These are phyloP conservation scores for Annulohypoxylon truncatum DNA, from an alignment of 2,329 filamentous ascomycete genomes.

Conservation along the genomic window DNA sequence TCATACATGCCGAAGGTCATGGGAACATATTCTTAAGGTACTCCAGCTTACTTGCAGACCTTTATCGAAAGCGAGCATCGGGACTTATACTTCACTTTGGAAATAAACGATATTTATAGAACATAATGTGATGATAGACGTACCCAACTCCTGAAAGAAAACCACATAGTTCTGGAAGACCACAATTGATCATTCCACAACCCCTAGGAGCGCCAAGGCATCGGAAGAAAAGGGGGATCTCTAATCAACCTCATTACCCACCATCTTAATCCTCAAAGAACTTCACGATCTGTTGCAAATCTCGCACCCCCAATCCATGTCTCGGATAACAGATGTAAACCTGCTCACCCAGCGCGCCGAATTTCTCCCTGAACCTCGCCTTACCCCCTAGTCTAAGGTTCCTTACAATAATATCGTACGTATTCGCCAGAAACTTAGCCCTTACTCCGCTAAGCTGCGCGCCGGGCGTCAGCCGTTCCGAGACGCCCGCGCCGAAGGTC, in stretches of 20 bases:
- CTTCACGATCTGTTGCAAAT: conserved; percentile 83
- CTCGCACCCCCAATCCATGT: conserved; percentile 82
- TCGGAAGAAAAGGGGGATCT: too few relatives aligned
- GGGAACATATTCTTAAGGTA: background rate
- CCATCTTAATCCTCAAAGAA: conserved; percentile 74
- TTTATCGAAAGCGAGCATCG: background rate
- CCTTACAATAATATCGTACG: conserved; percentile 72
- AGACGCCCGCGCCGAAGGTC: conserved; percentile 88
- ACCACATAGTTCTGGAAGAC: too few relatives aligned
- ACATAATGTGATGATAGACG: background rate
- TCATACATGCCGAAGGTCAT: background rate
- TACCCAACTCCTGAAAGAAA: background rate
- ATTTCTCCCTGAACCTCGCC: conserved; percentile 89
- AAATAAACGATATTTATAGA: background rate
- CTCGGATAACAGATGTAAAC: conserved; percentile 91
- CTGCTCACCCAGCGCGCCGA: conserved; percentile 84
- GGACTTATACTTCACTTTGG: background rate
- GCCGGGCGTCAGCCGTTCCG: conserved; percentile 77
- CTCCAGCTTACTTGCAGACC: background rate
- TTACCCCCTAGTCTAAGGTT: conserved; percentile 68
- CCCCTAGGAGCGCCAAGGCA: too few relatives aligned
- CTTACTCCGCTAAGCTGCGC: conserved; percentile 83
- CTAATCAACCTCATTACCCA: too few relatives aligned
- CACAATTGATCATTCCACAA: too few relatives aligned
- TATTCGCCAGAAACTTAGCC: conserved; percentile 82